Evolutionary conservation across 116 monocot species (phyloP), one percentile per base, ranked within the genome.

Genomic region (Papilionanthe hybrid): DNA sequence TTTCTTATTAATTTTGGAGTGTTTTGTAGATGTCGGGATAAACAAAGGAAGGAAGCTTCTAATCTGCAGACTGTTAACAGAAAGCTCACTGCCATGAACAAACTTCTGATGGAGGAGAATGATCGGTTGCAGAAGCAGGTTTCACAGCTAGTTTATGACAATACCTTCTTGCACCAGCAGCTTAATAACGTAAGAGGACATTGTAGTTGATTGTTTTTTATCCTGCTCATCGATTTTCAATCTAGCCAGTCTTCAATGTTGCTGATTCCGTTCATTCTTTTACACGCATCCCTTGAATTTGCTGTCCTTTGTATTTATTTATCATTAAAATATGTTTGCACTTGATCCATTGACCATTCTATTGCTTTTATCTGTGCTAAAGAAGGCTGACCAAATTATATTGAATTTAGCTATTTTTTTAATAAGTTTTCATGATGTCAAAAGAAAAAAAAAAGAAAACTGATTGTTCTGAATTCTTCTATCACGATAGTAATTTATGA

Each of bases 111-210:
- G 94, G 94, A 94, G 78, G 94, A 94, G 72, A 94, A 94, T 82
- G 94, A 94, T 55, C 84, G 94, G 37, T 82, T 94, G 75, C 94
- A 94, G 89, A 94, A 94, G 83, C 94, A 94, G 72, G 92, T 94
- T 77, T 92, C 94, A 19, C 92, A 94, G 3, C 84, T 94, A 81
- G 92, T 92, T 75, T 89, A 92, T 78, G 94, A 94, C 65, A 94
- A 94, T 83, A 87, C 87, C 9, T 87, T 81, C 55, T 90, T 92
- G 89, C 88, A 90, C 66, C 92, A 94, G 50, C 92, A 90, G 75
- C 77, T 94, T 42, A 90, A 90, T 28, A 90, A 68, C 80, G 94
- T 94, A 79, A 85, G 88, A 7, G 20, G 41, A 25, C 19, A 13
- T 19, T 41, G 19, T 29, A 13, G n/a, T 45, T 73, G 37, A 69